Conservation (phyloP, 2,329 filamentous ascomycete species). For the Pyrenochaeta sp. region DNA sequence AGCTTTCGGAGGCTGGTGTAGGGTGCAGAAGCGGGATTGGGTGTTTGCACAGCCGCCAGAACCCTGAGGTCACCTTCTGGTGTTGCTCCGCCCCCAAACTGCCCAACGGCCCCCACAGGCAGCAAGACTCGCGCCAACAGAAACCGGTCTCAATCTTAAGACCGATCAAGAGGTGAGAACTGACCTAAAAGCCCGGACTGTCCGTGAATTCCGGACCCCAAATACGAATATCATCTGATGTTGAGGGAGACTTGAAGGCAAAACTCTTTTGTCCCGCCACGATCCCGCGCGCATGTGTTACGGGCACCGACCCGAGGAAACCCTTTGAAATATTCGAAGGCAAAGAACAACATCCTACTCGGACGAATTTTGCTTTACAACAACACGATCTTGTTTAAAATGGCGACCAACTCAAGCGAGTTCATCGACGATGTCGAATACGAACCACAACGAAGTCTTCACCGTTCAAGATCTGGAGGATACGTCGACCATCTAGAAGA, state of each 20-base stretch:
- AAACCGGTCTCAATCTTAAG: constrained; percentile 4
- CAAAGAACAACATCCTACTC: too few relatives aligned
- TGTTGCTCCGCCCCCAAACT: constrained; percentile 20
- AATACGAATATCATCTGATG: constrained; percentile 3
- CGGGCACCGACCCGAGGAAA: too few relatives aligned
- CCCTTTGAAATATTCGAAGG: neutral
- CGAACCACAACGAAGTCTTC: constrained; percentile 7
- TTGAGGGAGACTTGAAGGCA: constrained; percentile 3
- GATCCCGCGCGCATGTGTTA: neutral
- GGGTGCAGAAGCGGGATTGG: constrained; percentile 20
- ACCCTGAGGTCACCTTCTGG: constrained; percentile 14
- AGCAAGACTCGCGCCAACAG: constrained; percentile 12
- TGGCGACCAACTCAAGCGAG: constrained; percentile 17
- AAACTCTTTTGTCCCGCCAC: neutral
- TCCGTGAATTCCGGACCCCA: constrained; percentile 7
- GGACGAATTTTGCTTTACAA: too few relatives aligned
- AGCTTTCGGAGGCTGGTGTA: constrained; percentile 19
- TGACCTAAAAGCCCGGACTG: constrained; percentile 4
- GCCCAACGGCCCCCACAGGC: constrained; percentile 22
- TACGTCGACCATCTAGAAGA: constrained; percentile 34
- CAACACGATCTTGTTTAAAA: neutral
- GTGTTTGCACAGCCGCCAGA: constrained; percentile 14
- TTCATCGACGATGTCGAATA: constrained; percentile 19
- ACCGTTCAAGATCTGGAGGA: constrained; percentile 32
- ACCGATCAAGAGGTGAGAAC: constrained; percentile 9